Percentiles rank a stretch among this genome's conserved stretches.
phyloP scores from a whole-genome alignment of 768 basidiomycete species.

The Hygrophorus russula region DNA sequence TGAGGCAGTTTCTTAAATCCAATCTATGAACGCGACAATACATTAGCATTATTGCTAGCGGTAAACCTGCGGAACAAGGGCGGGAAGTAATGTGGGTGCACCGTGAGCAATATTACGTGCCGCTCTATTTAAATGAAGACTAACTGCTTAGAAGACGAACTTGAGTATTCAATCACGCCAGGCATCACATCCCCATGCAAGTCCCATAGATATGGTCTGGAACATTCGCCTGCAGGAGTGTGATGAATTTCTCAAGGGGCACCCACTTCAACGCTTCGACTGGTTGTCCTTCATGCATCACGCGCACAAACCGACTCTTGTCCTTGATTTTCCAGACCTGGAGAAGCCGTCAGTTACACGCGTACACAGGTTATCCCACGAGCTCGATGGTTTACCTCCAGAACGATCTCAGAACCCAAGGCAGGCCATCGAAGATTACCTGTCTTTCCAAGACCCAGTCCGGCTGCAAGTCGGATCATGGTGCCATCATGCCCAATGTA shows the following conservation, averaged over 20 bases:
- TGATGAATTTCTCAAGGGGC: conserved; percentile 7
- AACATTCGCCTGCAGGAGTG: conserved; percentile 7
- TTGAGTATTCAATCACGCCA: too few species aligned
- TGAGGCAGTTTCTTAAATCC: too few species aligned
- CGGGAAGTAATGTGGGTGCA: too few species aligned
- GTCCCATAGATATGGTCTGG: conserved; percentile 6
- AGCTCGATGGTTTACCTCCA: conserved; percentile 6
- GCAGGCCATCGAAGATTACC: conserved; percentile 8
- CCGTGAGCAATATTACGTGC: too few species aligned
- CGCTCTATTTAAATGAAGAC: too few species aligned
- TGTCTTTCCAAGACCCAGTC: conserved; percentile 8
- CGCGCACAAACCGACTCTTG: conserved; percentile 6
- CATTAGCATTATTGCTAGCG: too few species aligned
- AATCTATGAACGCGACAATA: too few species aligned
- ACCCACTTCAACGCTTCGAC: conserved; percentile 7
- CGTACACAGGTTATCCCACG: neutral
- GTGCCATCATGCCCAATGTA: conserved; percentile 11
- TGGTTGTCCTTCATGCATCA: conserved; percentile 9
- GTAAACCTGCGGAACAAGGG: too few species aligned
- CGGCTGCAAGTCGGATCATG: conserved; percentile 9
- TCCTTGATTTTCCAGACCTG: conserved; percentile 8
- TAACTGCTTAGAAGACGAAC: too few species aligned
- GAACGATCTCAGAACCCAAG: conserved; percentile 9
- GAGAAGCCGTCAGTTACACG: neutral
- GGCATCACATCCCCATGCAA: conserved; percentile 5